phyloP scores from a whole-genome alignment of 345 rosid species.

The Dovyalis caffra region DNA sequence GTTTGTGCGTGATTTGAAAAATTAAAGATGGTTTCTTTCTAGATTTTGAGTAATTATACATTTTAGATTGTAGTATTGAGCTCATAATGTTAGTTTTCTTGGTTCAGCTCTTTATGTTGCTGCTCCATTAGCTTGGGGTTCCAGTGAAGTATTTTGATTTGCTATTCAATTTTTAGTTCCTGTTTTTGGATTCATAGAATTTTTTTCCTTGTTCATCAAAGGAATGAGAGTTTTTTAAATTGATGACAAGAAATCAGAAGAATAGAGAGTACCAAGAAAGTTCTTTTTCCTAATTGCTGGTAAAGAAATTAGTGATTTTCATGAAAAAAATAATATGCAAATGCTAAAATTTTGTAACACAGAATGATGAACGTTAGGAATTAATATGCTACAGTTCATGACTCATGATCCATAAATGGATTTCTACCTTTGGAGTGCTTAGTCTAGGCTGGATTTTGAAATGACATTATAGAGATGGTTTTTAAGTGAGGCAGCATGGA shows the following conservation, averaged over 20 bases:
- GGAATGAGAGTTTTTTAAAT: too few species aligned
- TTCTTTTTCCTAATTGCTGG: not conserved
- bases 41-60: not conserved
- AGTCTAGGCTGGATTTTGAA: not conserved
- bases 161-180: not conserved
- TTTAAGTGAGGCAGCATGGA: not conserved
- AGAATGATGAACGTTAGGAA: not conserved
- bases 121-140: not conserved
- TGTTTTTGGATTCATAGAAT: not conserved
- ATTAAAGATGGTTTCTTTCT: conserved; percentile 7
- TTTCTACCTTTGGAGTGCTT: not conserved
- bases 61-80: not conserved
- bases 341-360: not conserved
- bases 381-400: not conserved
- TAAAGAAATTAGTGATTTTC: not conserved
- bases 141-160: not conserved
- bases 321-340: not conserved
- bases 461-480: not conserved
- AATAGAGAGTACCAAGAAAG: not conserved
- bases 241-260: not conserved
- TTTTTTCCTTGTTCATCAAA: not conserved
- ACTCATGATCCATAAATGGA: not conserved
- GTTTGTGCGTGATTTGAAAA: not conserved
- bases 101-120: not conserved
- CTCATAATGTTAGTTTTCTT: not conserved